Conservation (phyloP, 169 alveolate species). For the Cryptosporidium meleagridis region DNA sequence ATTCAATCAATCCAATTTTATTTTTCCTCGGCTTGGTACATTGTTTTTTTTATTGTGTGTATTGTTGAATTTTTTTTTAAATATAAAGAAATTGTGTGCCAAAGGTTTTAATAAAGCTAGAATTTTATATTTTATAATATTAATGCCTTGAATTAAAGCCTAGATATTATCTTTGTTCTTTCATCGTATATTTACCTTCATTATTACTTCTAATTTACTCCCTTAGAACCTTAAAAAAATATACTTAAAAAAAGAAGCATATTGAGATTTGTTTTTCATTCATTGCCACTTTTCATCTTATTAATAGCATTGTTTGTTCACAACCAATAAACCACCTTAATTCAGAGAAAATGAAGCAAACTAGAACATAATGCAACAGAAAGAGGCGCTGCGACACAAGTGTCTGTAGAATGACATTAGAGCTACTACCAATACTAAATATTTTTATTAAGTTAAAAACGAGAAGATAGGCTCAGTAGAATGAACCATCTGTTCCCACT, state of each 20-base stretch:
- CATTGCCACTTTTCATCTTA: too few relatives aligned
- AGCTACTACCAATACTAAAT: neutral
- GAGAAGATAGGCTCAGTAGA: neutral
- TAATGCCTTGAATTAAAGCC: too few relatives aligned
- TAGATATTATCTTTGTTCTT: too few relatives aligned
- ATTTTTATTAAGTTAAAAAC: neutral
- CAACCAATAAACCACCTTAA: neutral
- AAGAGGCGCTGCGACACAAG: neutral
- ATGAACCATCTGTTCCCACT: neutral
- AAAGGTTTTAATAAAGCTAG: neutral
- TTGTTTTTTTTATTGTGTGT: constrained; percentile 2
- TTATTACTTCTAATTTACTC: too few relatives aligned
- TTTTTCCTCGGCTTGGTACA: neutral
- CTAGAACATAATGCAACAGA: neutral
- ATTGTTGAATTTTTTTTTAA: neutral
- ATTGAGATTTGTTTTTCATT: neutral
- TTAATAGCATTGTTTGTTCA: neutral
- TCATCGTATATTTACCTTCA: too few relatives aligned
- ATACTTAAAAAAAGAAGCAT: too few relatives aligned
- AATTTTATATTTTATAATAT: neutral
- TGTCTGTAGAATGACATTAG: neutral
- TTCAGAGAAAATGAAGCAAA: neutral
- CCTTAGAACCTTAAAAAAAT: too few relatives aligned
- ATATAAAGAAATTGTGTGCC: neutral
- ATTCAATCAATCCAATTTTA: neutral